Base-by-base conservation (phyloP, 2,329 filamentous ascomycete genomes). In the Apiospora rasikravindrae region DNA sequence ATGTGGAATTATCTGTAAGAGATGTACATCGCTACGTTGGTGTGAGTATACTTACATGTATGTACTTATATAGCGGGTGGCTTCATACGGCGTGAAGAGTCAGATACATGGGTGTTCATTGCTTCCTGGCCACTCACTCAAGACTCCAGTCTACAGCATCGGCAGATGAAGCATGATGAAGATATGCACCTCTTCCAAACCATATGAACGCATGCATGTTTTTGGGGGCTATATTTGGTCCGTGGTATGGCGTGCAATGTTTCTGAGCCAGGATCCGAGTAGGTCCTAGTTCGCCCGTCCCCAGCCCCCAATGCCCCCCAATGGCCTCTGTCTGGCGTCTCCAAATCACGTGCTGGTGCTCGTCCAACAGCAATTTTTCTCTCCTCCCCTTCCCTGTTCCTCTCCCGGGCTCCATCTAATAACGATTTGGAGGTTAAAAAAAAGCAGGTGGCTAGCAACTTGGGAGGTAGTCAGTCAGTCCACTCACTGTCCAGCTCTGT, bases 281-380 rank as follows among this genome's bases (percentile, higher is more conserved):
- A 29, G 22, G 19, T n/a, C 7, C 24, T 57, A 53, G 49, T 26
- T 47, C 19, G 24, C 49, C 19, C 49, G 49, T 51, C 49, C 51
- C 51, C 51, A 57, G 57, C 29, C 33, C 57, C 57, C 29, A 47
- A 22, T 47, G 53, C 33, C 57, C 40, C 10, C 6, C 40, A 19
- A 29, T 64, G 57, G 53, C 29, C 16, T 33, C 26, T 33, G 13
- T 16, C 57, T 64, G 33, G 57, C 26, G 29, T 61, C 53, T 61
- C 29, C 22, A 64, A 57, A 64, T 64, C 57, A 64, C 57, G 57
- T 64, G 53, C 16, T 61, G 57, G 57, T 64, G 33, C 57, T 64
- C 13, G 57, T 13, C 16, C 19, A 40, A 22, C 57, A 24, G 29
- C 29, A 37, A 11, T 64, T 40, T 40, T 40, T 40, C 22, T 33